Percentiles rank a stretch among this genome's conserved stretches.
These are phyloP conservation scores for Lumnitzera racemosa DNA, from an alignment of 345 rosid genomes.

Conservation along the genomic window DNA sequence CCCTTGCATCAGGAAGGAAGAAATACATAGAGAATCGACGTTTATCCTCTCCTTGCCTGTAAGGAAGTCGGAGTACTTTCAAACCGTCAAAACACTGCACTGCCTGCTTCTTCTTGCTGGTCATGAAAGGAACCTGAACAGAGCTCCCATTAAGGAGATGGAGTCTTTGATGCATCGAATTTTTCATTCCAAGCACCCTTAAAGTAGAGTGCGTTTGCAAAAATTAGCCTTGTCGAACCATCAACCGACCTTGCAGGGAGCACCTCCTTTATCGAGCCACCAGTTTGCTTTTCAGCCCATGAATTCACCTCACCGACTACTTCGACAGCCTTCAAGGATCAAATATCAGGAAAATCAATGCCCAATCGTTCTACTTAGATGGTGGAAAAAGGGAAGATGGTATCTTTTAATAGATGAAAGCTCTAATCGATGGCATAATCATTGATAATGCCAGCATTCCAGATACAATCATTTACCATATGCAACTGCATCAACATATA, in stretches of 20 bases:
- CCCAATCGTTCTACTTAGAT: not conserved
- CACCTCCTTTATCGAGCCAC: constrained; percentile 66
- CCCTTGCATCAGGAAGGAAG: constrained; percentile 50
- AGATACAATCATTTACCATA: too few species aligned
- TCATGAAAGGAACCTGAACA: constrained; percentile 65
- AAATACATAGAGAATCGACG: constrained; percentile 66
- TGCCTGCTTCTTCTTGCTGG: constrained; percentile 54
- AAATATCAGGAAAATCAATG: constrained; percentile 1
- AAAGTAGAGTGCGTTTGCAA: constrained; percentile 78
- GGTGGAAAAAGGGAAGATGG: too few species aligned
- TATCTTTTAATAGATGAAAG: too few species aligned
- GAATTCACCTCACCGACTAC: constrained; percentile 50
- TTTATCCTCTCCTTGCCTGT: constrained; percentile 60
- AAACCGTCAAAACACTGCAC: constrained; percentile 43
- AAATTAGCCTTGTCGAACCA: constrained; percentile 41
- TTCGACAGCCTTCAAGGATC: constrained; percentile 51
- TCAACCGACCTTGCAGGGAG: constrained; percentile 62
- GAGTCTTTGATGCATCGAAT: constrained; percentile 51
- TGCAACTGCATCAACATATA: too few species aligned
- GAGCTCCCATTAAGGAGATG: constrained; percentile 46
- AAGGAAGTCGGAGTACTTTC: constrained; percentile 71
- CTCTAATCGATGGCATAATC: too few species aligned
- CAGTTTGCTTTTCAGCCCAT: constrained; percentile 71
- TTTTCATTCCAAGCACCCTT: constrained; percentile 73
- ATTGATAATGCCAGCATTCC: too few species aligned